A percentile compares a stretch with the other conserved stretches of the same genome.
Conservation (phyloP, 179 eudicot species). For the Pouteria campechiana region DNA sequence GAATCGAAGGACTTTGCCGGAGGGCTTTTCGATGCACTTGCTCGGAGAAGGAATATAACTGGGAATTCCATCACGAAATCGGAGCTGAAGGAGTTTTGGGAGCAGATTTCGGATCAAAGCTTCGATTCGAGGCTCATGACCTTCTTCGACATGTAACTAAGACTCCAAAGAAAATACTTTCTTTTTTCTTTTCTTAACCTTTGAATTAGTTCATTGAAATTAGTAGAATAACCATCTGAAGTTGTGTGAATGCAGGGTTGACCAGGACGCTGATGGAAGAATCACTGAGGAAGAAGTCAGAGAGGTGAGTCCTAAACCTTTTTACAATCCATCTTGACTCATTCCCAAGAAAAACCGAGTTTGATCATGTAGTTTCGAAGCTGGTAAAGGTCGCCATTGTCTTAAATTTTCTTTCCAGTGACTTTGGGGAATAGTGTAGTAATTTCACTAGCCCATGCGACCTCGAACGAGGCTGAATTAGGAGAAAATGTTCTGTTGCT, state of each 20-base stretch:
- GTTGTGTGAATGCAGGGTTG: slow-evolving; percentile 61
- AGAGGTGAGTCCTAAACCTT: too few species aligned
- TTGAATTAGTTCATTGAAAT: not conserved
- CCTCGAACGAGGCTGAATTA: too few species aligned
- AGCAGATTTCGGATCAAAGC: slow-evolving; percentile 78
- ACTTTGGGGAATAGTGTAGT: too few species aligned
- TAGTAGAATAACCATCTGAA: not conserved
- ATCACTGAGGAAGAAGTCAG: slow-evolving; percentile 86
- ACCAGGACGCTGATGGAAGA: slow-evolving; percentile 91
- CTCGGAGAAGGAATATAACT: slow-evolving; percentile 50
- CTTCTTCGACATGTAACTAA: slow-evolving; percentile 84
- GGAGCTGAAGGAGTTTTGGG: slow-evolving; percentile 84
- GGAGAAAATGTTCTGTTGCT: too few species aligned
- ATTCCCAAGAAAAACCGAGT: too few species aligned
- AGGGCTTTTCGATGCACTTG: slow-evolving; percentile 75
- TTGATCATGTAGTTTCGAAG: too few species aligned
- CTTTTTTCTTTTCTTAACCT: not conserved
- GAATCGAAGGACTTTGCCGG: slow-evolving; percentile 76
- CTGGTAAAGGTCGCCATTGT: too few species aligned
- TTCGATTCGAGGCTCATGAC: slow-evolving; percentile 88
- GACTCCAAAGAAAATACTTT: not conserved
- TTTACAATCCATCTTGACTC: too few species aligned
- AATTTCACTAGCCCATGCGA: too few species aligned
- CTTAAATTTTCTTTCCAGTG: too few species aligned
- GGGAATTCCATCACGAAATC: slow-evolving; percentile 47